Evolutionary conservation across 2,329 filamentous ascomycete genomes (phyloP).

Genomic region (Aspergillus sp.): DNA sequence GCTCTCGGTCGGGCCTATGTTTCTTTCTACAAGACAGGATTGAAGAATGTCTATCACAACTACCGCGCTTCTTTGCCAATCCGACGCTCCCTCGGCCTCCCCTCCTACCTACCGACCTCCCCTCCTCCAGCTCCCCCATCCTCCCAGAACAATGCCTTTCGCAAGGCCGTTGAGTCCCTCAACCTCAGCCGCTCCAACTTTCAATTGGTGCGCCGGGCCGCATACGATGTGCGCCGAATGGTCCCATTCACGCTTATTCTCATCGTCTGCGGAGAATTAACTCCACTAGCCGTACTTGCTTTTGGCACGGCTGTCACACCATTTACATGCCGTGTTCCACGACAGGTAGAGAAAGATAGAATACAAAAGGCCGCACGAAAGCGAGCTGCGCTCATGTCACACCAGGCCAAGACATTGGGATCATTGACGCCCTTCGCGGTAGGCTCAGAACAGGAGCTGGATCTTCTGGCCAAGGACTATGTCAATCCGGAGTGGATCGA

Average conservation of each 20-base stretch:
- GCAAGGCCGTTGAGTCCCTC: slow-evolving; percentile 7
- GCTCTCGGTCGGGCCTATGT: slow-evolving; percentile 69
- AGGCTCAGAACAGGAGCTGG: slow-evolving; percentile 25
- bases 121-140: slow-evolving; percentile 14
- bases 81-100: slow-evolving; percentile 24
- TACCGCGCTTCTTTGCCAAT: slow-evolving; percentile 34
- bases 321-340: slow-evolving; percentile 75
- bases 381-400: slow-evolving; percentile 18
- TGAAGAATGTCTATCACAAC: slow-evolving; percentile 71
- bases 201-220: slow-evolving; percentile 64
- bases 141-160: slow-evolving; percentile 6
- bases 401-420: slow-evolving; percentile 11
- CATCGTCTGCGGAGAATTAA: slow-evolving; percentile 77
- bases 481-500: slow-evolving; percentile 14
- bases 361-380: slow-evolving; percentile 46
- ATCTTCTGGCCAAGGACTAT: slow-evolving; percentile 18
- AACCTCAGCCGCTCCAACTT: slow-evolving; percentile 60
- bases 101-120: slow-evolving; percentile 29
- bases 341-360: slow-evolving; percentile 60
- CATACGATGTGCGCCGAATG: slow-evolving; percentile 70
- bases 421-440: slow-evolving; percentile 8
- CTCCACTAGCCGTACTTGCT: slow-evolving; percentile 70
- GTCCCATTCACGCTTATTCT: slow-evolving; percentile 74
- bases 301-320: slow-evolving; percentile 68
- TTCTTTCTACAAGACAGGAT: slow-evolving; percentile 80